Conservation (phyloP, 2,329 filamentous ascomycete species). For the Dendryphion nanum region DNA sequence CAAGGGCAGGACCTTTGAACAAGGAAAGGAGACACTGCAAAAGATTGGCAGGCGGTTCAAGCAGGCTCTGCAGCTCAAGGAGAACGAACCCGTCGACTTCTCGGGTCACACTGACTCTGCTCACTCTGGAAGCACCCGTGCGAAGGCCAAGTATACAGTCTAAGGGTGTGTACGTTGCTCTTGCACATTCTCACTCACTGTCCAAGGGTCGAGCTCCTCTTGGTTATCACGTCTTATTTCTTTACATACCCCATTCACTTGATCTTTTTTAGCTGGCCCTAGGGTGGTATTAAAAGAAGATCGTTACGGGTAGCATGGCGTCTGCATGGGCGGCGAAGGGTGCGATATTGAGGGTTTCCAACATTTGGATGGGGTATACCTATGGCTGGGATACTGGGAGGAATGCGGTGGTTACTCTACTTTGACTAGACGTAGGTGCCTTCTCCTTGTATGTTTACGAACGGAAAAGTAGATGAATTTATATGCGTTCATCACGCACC, state of each 20-base stretch:
- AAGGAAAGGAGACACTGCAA: constrained; percentile 81
- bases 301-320: constrained; percentile 35
- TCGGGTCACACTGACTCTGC: constrained; percentile 95
- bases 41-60: constrained; percentile 90
- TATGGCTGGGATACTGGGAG: constrained; percentile 18
- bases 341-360: constrained; percentile 28
- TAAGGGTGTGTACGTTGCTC: too few species aligned
- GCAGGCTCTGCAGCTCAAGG: constrained; percentile 77
- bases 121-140: constrained; percentile 87
- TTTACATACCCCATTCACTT: constrained; percentile 8
- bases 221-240: constrained; percentile 5
- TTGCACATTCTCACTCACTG: too few species aligned
- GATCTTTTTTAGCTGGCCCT: constrained; percentile 2
- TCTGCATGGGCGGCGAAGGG: constrained; percentile 38
- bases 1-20: constrained; percentile 74
- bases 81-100: constrained; percentile 82
- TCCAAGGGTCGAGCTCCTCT: too few species aligned
- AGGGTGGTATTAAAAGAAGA: constrained; percentile 9
- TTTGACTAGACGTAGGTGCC: too few species aligned
- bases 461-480: too few species aligned
- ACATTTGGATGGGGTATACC: constrained; percentile 26
- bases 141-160: constrained; percentile 89
- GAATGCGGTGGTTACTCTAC: too few species aligned
- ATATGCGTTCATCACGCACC: too few species aligned
- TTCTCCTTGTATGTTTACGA: too few species aligned